Conservation (phyloP, 1,284 basidiomycete genomes). For the Tausonia pullulans region DNA sequence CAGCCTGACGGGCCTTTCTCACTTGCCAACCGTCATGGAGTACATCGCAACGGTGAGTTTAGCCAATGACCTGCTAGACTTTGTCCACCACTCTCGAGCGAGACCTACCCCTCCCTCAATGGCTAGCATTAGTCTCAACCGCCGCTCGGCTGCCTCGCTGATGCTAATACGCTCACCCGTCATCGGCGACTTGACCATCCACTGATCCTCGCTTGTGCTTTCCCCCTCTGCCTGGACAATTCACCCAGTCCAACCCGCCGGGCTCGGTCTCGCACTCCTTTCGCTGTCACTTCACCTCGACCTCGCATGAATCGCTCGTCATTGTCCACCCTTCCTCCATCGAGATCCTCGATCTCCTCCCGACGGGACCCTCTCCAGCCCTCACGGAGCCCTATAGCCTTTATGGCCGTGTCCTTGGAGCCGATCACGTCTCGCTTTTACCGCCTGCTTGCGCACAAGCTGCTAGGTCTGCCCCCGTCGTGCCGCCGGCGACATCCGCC, state of each 20-base stretch:
- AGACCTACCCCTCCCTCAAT: not conserved
- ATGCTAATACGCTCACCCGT: too few relatives aligned
- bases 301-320: conserved; percentile 25
- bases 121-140: not conserved
- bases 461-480: too few relatives aligned
- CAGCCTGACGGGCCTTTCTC: too few relatives aligned
- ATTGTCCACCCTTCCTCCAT: conserved; percentile 31
- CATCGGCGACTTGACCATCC: not conserved
- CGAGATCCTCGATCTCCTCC: conserved; percentile 30
- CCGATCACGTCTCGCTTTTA: conserved; percentile 22
- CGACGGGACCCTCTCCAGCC: conserved; percentile 23
- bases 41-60: conserved; percentile 30
- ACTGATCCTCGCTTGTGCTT: not conserved
- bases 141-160: too few relatives aligned
- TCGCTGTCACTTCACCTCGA: conserved; percentile 23
- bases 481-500: too few relatives aligned
- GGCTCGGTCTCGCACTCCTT: conserved; percentile 31
- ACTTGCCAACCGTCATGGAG: conserved; percentile 20
- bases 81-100: conserved; percentile 21
- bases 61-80: conserved; percentile 7
- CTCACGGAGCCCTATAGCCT: too few relatives aligned
- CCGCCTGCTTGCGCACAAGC: not conserved
- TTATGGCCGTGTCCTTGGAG: conserved; percentile 32
- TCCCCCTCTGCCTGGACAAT: not conserved
- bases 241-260: conserved; percentile 31